Base-by-base conservation (phyloP, 129 eudicot genomes). In the Artemisia annua region DNA sequence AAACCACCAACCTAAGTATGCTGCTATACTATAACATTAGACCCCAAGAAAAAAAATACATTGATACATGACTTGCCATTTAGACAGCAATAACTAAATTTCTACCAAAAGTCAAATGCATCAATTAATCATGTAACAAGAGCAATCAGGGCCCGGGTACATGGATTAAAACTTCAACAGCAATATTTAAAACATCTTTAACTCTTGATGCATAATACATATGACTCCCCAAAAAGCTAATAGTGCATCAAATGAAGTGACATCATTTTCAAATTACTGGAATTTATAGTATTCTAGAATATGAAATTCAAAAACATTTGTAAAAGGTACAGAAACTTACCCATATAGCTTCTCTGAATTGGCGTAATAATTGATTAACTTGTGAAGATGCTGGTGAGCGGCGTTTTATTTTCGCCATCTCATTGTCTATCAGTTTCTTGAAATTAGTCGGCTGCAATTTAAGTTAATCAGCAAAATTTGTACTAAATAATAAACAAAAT, bases 281-380 rank as follows among this genome's bases (percentile, higher is more conserved):
- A 16, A 7, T 52, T 13, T 55, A 49, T n/a, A 24, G 6, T 32
- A 39, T 17, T 22, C 28, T 53, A 58, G 63, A 56, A 55, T 12
- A 39, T 16, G 63, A 58, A 39, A 57, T 15, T 8, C 26, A 20
- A 9, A 44, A 22, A 71, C 67, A 20, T 24, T 14, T 8, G 15
- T 58, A 44, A 52, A 74, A 18, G 15, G 48, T 20, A 56, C 1
- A 4, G n/a, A 68, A 63, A 39, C 83, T 66, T 85, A 88, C 97
- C 99, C 99, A 95, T 1, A 95, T 78, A 52, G 97, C 97, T 85
- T 89, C 90, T 61, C 77, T 89, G 18, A 95, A 95, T 67, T 86
- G 96, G 78, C 97, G 88, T 54, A 95, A 75, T 30, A 84, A 67
- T 35, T 67, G 81, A 70, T 78, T 78, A 60, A 78, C 88, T 67